Conservation (phyloP, 257 asterid genomes). For the Primulina tabacum region DNA sequence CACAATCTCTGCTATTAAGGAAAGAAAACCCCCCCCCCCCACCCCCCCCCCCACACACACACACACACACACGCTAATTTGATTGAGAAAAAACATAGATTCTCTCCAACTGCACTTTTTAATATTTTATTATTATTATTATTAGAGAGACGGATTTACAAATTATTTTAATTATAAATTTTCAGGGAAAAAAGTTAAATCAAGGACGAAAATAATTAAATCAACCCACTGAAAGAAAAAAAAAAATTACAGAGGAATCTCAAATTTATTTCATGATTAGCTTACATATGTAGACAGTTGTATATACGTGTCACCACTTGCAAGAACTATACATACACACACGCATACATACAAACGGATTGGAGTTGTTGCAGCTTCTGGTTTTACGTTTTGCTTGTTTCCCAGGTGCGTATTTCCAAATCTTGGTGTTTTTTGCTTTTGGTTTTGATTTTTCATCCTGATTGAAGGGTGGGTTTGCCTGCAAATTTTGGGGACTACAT, state of each 20-base stretch:
- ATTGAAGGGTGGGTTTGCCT: neutral
- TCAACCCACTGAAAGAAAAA: conserved; percentile 15
- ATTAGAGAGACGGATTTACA: neutral
- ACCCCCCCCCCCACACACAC: too few relatives aligned
- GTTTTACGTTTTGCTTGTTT: conserved; percentile 29
- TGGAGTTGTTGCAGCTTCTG: conserved; percentile 29
- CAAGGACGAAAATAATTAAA: conserved; percentile 28
- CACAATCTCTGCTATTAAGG: conserved; percentile 6
- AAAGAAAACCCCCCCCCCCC: neutral
- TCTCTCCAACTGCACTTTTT: conserved; percentile 24
- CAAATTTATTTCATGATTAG: conserved; percentile 21
- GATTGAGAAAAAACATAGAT: conserved; percentile 22
- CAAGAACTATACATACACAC: conserved; percentile 40
- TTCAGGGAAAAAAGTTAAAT: conserved; percentile 22
- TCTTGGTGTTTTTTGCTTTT: conserved; percentile 16
- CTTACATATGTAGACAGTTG: conserved; percentile 33
- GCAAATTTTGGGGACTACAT: conserved; percentile 15
- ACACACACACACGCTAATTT: neutral
- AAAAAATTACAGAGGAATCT: conserved; percentile 38
- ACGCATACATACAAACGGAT: conserved; percentile 35
- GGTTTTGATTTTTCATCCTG: neutral
- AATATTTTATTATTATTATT: neutral
- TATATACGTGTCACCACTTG: conserved; percentile 40
- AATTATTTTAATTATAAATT: conserved; percentile 2
- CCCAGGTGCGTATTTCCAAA: conserved; percentile 35